phyloP scores from a whole-genome alignment of 1,139 yeast species.

The Pichia sp. region DNA sequence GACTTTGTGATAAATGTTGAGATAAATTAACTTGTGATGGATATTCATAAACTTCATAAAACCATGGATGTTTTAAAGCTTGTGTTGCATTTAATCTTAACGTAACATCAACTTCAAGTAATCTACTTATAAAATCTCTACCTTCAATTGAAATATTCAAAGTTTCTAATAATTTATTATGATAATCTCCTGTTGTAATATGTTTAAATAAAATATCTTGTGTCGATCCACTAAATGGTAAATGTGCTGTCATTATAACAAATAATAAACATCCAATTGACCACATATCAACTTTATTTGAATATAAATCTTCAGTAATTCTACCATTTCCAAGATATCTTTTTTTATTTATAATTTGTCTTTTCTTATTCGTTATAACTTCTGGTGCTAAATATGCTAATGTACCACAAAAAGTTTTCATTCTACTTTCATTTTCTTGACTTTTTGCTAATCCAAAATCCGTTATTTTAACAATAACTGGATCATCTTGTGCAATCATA shows the following conservation, averaged over 20 bases:
- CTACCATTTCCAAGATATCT: slow-evolving; percentile 29
- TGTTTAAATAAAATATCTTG: slow-evolving; percentile 78
- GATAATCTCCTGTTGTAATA: slow-evolving; percentile 72
- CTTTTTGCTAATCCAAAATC: slow-evolving; percentile 84
- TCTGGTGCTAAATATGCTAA: slow-evolving; percentile 92
- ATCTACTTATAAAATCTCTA: slow-evolving; percentile 57
- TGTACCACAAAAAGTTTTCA: slow-evolving; percentile 77
- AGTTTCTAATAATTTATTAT: slow-evolving; percentile 69
- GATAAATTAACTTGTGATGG: slow-evolving; percentile 52
- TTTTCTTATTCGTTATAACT: slow-evolving; percentile 64
- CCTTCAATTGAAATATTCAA: slow-evolving; percentile 59
- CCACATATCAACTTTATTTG: slow-evolving; percentile 93
- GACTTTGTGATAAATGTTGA: slow-evolving; percentile 40
- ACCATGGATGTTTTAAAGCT: slow-evolving; percentile 71
- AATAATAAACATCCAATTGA: slow-evolving; percentile 87
- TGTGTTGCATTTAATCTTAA: slow-evolving; percentile 62
- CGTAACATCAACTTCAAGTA: slow-evolving; percentile 71
- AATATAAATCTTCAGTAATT: slow-evolving; percentile 46
- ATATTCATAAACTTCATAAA: slow-evolving; percentile 33
- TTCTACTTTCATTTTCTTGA: slow-evolving; percentile 65
- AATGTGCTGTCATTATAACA: slow-evolving; percentile 82
- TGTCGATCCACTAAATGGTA: slow-evolving; percentile 89
- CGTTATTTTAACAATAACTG: slow-evolving; percentile 81
- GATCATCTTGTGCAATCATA: slow-evolving; percentile 83
- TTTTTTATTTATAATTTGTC: slow-evolving; percentile 26